Conservation (phyloP, 129 eudicot species). For the Flaveria sonorensis region DNA sequence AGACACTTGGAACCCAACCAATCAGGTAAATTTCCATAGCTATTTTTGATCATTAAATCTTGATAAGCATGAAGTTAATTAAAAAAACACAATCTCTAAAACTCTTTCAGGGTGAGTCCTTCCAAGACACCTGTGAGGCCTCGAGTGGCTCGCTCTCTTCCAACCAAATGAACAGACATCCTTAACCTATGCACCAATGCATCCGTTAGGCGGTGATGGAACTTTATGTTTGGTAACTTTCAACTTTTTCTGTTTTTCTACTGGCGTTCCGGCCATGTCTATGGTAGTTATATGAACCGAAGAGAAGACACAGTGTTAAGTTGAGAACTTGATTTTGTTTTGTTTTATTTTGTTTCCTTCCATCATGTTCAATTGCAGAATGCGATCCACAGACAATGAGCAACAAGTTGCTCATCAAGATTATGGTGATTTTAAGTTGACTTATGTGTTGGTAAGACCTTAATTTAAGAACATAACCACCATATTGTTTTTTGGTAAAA, state of each 20-base stretch:
- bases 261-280: conserved; percentile 27
- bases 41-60: not conserved
- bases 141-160: conserved; percentile 53
- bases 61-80: conserved; percentile 6
- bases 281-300: conserved; percentile 16
- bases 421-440: conserved; percentile 25
- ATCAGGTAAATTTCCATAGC: conserved; percentile 50
- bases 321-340: conserved; percentile 29
- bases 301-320: conserved; percentile 27
- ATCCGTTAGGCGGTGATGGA: conserved; percentile 39
- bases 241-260: not conserved
- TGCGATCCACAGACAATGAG: conserved; percentile 34
- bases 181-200: conserved; percentile 28
- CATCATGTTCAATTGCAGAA: conserved; percentile 40
- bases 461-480: not conserved
- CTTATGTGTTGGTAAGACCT: conserved; percentile 2
- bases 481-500: no score
- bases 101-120: conserved; percentile 84
- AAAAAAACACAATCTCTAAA: not conserved
- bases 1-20: conserved; percentile 78
- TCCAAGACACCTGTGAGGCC: conserved; percentile 99
- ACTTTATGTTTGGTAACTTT: conserved; percentile 16
- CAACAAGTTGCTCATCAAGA: conserved; percentile 28
- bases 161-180: conserved; percentile 43
- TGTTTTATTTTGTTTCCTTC: conserved; percentile 9